These are phyloP conservation scores for Saccharata proteae DNA, from an alignment of 2,329 filamentous ascomycete genomes.

Conservation along the genomic window DNA sequence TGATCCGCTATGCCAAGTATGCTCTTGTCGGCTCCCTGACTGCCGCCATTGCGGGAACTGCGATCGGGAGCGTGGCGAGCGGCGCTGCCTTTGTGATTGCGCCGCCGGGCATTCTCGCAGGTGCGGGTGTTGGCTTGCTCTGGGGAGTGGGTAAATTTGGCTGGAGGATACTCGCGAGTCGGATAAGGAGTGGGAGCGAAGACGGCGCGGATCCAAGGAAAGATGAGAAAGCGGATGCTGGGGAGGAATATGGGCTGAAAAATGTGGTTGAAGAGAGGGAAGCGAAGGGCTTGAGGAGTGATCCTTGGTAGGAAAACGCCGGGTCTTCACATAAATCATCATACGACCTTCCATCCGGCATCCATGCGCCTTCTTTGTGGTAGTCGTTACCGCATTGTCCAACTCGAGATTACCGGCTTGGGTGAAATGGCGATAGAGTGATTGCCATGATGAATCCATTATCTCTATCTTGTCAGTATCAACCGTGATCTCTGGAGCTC, in stretches of 20 bases:
- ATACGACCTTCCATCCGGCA: no score
- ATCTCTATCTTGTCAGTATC: no score
- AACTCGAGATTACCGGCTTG: no score
- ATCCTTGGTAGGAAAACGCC: neutral
- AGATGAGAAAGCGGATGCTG: slow-evolving; percentile 11
- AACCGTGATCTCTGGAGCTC: no score
- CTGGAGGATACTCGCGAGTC: slow-evolving; percentile 20
- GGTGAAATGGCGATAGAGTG: no score
- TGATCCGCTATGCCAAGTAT: slow-evolving; percentile 32
- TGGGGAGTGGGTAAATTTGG: slow-evolving; percentile 29
- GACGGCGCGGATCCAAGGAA: slow-evolving; percentile 15
- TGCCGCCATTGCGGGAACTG: slow-evolving; percentile 26
- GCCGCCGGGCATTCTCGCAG: slow-evolving; percentile 28
- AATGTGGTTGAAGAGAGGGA: neutral
- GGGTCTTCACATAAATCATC: no score
- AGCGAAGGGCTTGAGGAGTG: neutral
- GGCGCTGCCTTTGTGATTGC: slow-evolving; percentile 31
- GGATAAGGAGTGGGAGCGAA: slow-evolving; percentile 14
- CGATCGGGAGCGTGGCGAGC: slow-evolving; percentile 23
- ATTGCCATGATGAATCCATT: no score
- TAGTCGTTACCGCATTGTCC: no score
- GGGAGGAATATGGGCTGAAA: neutral
- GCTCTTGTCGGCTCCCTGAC: slow-evolving; percentile 28
- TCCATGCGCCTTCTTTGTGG: no score
- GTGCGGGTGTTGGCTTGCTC: slow-evolving; percentile 22